Evolutionary conservation across 148 eudicot species (phyloP).

Genomic region (Nepenthes mirabilis): DNA sequence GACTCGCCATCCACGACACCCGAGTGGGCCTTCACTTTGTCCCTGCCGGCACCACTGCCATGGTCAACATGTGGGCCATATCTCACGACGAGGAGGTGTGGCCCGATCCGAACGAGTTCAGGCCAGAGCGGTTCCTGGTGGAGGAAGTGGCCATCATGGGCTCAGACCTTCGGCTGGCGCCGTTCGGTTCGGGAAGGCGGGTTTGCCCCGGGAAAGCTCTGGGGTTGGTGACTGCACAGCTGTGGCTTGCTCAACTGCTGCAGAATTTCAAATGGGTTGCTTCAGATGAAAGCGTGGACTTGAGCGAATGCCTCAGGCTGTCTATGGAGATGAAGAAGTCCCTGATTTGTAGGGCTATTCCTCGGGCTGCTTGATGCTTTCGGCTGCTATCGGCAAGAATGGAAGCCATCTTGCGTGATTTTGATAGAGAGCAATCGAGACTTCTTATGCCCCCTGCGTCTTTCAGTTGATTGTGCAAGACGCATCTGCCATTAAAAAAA

Average conservation of each 20-base stretch:
- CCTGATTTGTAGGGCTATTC: conserved; percentile 66
- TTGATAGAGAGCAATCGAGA: no score
- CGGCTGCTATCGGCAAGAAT: no score
- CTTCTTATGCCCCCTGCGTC: no score
- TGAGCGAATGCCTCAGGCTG: conserved; percentile 63
- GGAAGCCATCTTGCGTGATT: no score
- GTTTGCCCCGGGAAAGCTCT: conserved; percentile 85
- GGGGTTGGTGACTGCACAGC: conserved; percentile 68
- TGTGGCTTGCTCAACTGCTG: conserved; percentile 82
- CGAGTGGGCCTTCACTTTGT: conserved; percentile 55
- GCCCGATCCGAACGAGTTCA: conserved; percentile 47
- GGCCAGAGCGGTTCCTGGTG: conserved; percentile 59
- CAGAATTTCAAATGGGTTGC: conserved; percentile 62
- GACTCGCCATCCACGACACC: conserved; percentile 78
- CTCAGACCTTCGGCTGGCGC: conserved; percentile 67
- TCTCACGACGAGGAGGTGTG: conserved; percentile 67
- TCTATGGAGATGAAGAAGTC: conserved; percentile 88
- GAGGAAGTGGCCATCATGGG: conserved; percentile 80
- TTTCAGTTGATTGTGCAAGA: no score
- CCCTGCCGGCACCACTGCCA: conserved; percentile 88
- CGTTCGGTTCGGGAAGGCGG: conserved; percentile 81
- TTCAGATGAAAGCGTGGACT: conserved; percentile 37
- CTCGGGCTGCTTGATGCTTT: conserved; percentile 31
- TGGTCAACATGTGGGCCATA: conserved; percentile 99
- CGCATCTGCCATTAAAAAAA: no score